A percentile compares a stretch with the other conserved stretches of the same genome.
Evolutionary conservation across 2,329 filamentous ascomycete species (phyloP).

Genomic region (Delphinella strobiligena): DNA sequence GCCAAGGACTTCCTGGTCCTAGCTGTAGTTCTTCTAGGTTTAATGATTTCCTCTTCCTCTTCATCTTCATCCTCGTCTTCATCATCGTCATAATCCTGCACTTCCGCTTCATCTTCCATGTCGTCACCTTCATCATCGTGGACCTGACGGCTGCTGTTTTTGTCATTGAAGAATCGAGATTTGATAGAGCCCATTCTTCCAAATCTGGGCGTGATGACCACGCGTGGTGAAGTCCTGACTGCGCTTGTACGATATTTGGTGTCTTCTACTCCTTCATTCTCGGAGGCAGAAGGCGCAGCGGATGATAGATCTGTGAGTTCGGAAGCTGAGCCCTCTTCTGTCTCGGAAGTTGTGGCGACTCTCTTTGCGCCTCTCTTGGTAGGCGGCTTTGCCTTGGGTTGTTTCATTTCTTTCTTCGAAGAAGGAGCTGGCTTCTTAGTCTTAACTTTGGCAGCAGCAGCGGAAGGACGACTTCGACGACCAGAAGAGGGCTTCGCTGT

Average conservation of each 20-base stretch:
- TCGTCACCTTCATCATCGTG: neutral
- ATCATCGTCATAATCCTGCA: constrained; percentile 12
- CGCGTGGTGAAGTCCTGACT: constrained; percentile 13
- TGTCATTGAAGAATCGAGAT: neutral
- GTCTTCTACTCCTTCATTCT: constrained; percentile 1
- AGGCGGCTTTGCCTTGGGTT: constrained; percentile 2
- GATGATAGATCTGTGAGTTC: constrained; percentile 3
- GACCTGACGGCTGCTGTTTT: constrained; percentile 17
- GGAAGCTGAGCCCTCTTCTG: constrained; percentile 6
- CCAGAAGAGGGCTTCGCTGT: constrained; percentile 2
- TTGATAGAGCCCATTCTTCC: constrained; percentile 6
- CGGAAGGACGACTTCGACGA: neutral
- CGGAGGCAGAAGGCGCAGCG: constrained; percentile 2
- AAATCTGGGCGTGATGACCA: constrained; percentile 11
- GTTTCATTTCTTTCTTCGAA: no score
- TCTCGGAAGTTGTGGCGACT: neutral
- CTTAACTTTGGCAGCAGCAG: constrained; percentile 1
- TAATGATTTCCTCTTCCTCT: constrained; percentile 17
- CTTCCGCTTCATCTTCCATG: neutral
- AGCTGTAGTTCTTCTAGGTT: constrained; percentile 19
- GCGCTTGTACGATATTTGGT: neutral
- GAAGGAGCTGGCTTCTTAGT: constrained; percentile 2
- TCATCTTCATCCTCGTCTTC: constrained; percentile 10
- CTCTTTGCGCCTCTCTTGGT: constrained; percentile 6
- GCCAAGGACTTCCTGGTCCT: constrained; percentile 16